Base-by-base conservation (phyloP, 225 moss, liverwort and hornwort species). In the Polytrichum commune region DNA sequence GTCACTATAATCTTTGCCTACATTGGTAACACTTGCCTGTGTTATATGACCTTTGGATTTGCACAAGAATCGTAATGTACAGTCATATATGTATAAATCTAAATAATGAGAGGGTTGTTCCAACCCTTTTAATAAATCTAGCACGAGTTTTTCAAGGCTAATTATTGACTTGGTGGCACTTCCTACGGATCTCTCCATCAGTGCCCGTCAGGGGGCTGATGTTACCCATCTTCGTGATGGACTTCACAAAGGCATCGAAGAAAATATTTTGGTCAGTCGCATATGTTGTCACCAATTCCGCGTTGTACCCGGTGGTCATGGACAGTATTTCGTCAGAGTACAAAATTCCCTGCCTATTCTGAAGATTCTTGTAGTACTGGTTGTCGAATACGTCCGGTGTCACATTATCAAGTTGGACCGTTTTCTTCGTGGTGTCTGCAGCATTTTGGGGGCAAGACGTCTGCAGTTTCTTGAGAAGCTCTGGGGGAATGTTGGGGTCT, bases 161-260 rank as follows among this genome's bases (percentile, higher is more conserved):
- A 1, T 22, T n/a, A 33, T 88, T 88, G 29, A 84, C 70, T 6
- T 60, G 54, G 6, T 66, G 26, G 58, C 94, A 95, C 22, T 68
- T 57, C 60, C 53, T 56, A 19, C 94, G 90, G 69, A 95, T 89
- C 66, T 95, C 82, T 53, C 94, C 92, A 0, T 63, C 29, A 16
- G 24, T 68, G n/a, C 80, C 85, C 2, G 67, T 74, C 18, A 84
- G 77, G 25, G 89, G 90, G 27, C 55, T 69, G 65, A 92, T 84
- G 62, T 77, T 84, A 3, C 90, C 84, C 95, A 95, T 89, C 68
- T 88, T 95, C 58, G 89, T 85, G 69, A 95, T 90, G 6, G 92
- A 79, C 19, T 53, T 60, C 2, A 70, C 57, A 66, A 95, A 95
- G 27, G 73, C 90, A 10, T 69, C 25, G 73, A 92, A 95, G 75